Percentiles rank a stretch among this genome's conserved stretches.
phyloP scores from a whole-genome alignment of 192 early-diverging fungal species.

The Mortierella hygrophila region DNA sequence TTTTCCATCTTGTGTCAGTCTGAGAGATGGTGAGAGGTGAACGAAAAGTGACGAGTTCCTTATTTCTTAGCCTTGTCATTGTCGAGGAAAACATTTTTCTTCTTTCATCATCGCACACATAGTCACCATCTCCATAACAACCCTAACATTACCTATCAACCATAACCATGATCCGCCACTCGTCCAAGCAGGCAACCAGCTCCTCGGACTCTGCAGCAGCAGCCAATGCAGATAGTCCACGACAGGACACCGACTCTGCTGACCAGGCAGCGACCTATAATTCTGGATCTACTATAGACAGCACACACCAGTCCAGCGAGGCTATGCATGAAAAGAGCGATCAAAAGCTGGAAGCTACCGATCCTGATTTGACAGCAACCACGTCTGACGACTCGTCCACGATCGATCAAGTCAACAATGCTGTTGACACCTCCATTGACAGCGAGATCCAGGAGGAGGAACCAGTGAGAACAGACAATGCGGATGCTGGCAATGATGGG shows the following conservation, averaged over 20 bases:
- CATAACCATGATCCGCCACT: slow-evolving; percentile 24
- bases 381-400: neutral
- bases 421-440: slow-evolving; percentile 24
- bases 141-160: neutral
- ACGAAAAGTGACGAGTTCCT: neutral
- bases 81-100: neutral
- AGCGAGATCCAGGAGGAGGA: slow-evolving; percentile 16
- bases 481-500: neutral
- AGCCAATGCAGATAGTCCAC: neutral
- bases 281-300: neutral
- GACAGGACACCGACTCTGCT: neutral
- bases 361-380: neutral
- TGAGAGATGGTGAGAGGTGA: neutral
- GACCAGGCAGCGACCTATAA: neutral
- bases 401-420: slow-evolving; percentile 12
- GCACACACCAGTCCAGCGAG: slow-evolving; percentile 15
- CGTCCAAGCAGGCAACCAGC: slow-evolving; percentile 15
- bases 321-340: slow-evolving; percentile 19
- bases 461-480: neutral
- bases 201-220: slow-evolving; percentile 2
- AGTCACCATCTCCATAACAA: too few species aligned
- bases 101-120: too few species aligned
- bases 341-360: slow-evolving; percentile 24
- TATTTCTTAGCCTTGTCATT: slow-evolving; percentile 2
- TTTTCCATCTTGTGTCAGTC: too few species aligned